Evolutionary conservation across 495 filamentous ascomycete species (phyloP), one percentile per base, ranked within the genome.

Genomic region (Penicillium roqueforti): DNA sequence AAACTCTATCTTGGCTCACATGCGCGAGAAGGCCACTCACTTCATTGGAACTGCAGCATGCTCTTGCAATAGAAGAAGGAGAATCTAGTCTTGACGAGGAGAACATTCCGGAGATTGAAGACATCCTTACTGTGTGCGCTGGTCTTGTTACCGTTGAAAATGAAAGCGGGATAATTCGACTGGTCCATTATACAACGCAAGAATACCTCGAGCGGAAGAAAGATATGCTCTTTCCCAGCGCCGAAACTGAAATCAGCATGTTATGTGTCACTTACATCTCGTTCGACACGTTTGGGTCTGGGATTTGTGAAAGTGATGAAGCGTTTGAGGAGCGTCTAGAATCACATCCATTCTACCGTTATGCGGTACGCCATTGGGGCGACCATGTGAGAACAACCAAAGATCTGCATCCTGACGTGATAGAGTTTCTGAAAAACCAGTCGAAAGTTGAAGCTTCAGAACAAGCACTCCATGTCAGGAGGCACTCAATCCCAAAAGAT

Each of bases 131-230:
- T 2, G 68, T 76, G 5, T 84, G 81, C 57, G 74, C 72, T 42
- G 81, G 82, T 1, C 60, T 87, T 10, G 72, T 83, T 3, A 77
- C 64, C 2, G 45, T 80, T 4, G 76, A 84, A 43, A 18, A 71
- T 22, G 67, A 73, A 19, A 82, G 70, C 51, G 29, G 59, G 9
- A 67, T 76, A 28, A 65, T 83, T 39, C 76, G 77, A 14, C 64
- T 85, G 9, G 74, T 81, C 9, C 82, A 83, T 60, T 80, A 78
- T 52, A 82, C 81, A 3, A 66, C 79, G 0, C 72, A 82, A 51
- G 71, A 76, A 37, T 85, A 63, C 13, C 22, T 49, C 16, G 47
- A 49, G 47, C 32, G 34, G 22, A 51, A 37, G 11, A 25, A 31
- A 0, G 2, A 6, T 26, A 3, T 1, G 1, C 19, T 25, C n/a